Conservation (phyloP, 2,329 filamentous ascomycete species). For the Aspergillus neotritici region DNA sequence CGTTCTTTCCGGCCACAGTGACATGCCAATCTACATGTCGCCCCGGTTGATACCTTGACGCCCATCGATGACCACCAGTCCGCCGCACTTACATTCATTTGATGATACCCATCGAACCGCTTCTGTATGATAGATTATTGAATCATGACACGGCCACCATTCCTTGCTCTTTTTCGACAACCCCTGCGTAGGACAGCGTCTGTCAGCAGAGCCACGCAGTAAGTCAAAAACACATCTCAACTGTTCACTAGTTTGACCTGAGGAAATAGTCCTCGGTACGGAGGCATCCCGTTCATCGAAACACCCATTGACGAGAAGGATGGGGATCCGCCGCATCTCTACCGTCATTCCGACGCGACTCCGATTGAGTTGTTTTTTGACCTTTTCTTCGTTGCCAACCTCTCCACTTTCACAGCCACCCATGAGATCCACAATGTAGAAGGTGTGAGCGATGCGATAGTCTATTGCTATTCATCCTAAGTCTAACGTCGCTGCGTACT, state of each 20-base stretch:
- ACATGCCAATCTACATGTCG: background rate
- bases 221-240: slow-evolving; percentile 9
- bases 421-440: slow-evolving; percentile 50
- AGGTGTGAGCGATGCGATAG: slow-evolving; percentile 20
- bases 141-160: slow-evolving; percentile 23
- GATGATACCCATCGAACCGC: slow-evolving; percentile 13
- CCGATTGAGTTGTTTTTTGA: slow-evolving; percentile 57
- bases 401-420: slow-evolving; percentile 56
- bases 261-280: slow-evolving; percentile 9
- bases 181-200: slow-evolving; percentile 15
- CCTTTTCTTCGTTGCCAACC: slow-evolving; percentile 59
- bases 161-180: slow-evolving; percentile 28
- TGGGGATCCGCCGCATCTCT: slow-evolving; percentile 28
- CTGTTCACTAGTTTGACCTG: background rate
- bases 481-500: slow-evolving; percentile 11
- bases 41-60: background rate
- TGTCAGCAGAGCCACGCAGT: slow-evolving; percentile 16
- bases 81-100: background rate
- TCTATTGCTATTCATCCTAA: background rate
- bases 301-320: slow-evolving; percentile 28
- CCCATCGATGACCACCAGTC: background rate
- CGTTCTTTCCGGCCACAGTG: slow-evolving; percentile 8
- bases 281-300: slow-evolving; percentile 29
- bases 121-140: no score
- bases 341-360: slow-evolving; percentile 46